Evolutionary conservation across 306 rosid species (phyloP).

Genomic region (Acmispon strigosus): DNA sequence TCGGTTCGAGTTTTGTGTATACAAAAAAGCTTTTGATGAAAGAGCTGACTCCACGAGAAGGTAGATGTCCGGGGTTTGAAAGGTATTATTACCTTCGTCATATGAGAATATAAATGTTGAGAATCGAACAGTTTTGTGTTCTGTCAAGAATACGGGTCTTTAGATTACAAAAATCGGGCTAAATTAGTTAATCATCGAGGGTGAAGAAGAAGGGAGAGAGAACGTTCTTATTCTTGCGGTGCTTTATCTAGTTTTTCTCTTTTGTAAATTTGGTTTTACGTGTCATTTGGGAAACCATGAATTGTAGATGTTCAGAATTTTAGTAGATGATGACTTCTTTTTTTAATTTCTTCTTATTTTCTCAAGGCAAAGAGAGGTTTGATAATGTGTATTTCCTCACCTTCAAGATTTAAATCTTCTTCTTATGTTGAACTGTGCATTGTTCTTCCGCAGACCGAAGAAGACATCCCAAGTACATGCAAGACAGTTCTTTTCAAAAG

Average conservation of each 20-base stretch:
- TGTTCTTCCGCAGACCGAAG: no score
- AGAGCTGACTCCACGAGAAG: no score
- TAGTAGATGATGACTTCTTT: not conserved
- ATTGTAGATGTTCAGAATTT: not conserved
- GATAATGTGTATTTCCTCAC: not conserved
- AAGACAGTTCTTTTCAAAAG: not conserved
- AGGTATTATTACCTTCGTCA: no score
- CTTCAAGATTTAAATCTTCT: not conserved
- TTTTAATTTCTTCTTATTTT: not conserved
- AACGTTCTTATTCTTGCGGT: not conserved
- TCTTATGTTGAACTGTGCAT: no score
- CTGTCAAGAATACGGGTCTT: no score
- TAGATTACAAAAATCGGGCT: no score
- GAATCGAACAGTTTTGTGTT: not conserved
- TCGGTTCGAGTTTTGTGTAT: no score
- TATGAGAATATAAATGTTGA: no score
- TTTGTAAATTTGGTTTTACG: not conserved
- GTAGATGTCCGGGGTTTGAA: no score
- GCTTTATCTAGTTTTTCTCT: not conserved
- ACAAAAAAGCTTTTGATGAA: no score
- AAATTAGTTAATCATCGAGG: not conserved
- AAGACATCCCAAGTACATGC: not conserved
- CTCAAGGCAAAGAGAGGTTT: not conserved
- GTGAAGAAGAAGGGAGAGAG: conserved; percentile 24
- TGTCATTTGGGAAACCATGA: not conserved